Percentiles rank a stretch among this genome's conserved stretches.
These are phyloP conservation scores for Prillingera fragicola DNA, from an alignment of 1,284 basidiomycete genomes.

Conservation along the genomic window DNA sequence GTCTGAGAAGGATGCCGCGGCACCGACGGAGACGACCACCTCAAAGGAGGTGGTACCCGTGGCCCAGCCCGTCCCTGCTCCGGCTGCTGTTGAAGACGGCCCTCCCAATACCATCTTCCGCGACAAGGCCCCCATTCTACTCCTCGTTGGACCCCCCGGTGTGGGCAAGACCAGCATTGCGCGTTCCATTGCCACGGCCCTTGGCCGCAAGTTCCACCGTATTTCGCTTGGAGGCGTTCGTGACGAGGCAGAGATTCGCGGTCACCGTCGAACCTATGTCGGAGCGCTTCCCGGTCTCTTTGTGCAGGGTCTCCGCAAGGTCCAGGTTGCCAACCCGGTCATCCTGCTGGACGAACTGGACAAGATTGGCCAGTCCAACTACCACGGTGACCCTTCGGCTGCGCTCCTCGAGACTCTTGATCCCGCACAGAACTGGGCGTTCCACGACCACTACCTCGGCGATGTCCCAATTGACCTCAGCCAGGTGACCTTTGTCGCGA, in stretches of 20 bases:
- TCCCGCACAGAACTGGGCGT: constrained; percentile 92
- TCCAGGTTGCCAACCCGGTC: constrained; percentile 91
- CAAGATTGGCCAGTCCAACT: constrained; percentile 55
- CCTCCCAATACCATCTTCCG: constrained; percentile 36
- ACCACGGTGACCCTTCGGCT: constrained; percentile 79
- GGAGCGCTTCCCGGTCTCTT: constrained; percentile 93
- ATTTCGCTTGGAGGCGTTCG: constrained; percentile 94
- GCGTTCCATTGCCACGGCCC: constrained; percentile 34
- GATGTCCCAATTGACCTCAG: constrained; percentile 94
- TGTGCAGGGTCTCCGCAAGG: constrained; percentile 90
- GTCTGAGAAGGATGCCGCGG: neutral
- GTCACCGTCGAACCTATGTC: constrained; percentile 73
- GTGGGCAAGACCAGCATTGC: constrained; percentile 78
- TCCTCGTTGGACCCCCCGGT: constrained; percentile 85
- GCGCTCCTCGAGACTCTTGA: constrained; percentile 95
- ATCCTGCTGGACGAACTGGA: constrained; percentile 96
- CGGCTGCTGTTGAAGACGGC: constrained; percentile 19
- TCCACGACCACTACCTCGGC: constrained; percentile 80
- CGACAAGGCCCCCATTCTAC: constrained; percentile 43
- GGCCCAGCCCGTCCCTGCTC: constrained; percentile 2
- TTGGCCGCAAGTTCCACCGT: constrained; percentile 51
- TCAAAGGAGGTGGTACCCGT: neutral
- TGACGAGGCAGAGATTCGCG: constrained; percentile 97
- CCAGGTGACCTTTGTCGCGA: constrained; percentile 83
- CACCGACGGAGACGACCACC: neutral